Evolutionary conservation across 345 rosid species (phyloP), one percentile per base, ranked within the genome.

Genomic region (Brassica nigra): DNA sequence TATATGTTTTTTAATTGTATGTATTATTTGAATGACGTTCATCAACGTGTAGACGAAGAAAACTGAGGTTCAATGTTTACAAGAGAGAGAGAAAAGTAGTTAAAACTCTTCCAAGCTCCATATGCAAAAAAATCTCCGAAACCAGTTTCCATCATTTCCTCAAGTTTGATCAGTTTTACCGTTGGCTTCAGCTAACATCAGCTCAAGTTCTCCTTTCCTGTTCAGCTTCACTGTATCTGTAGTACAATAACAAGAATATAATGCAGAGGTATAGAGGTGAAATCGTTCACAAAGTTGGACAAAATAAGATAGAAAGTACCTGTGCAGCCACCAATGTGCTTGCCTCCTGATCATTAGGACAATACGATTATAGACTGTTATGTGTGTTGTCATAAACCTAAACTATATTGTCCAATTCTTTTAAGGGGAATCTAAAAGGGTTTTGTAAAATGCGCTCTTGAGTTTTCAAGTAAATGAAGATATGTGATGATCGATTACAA

Each of bases 291-390:
- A 18, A 18, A 18, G 18, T 18, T 18, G 18, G 18, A 18, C 18
- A 18, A 0, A 18, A 18, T 18, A 18, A 57, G 58, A 65, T 20
- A 33, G 47, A 49, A 29, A 27, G 70, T 87, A 93, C 99, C 99
- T 88, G 98, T 83, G 83, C 96, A 95, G 68, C 99, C 98, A 14
- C 99, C 98, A 16, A 95, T 85, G 82, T 93, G 99, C 73, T 90
- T 88, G 37, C 96, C 97, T 42, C 99, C 99, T 95, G 92, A n/a
- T 77, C 70, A 85, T 55, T 55, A 57, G 30, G 65, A 18, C 18
- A 18, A 18, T 18, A 18, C 18, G 18, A 18, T 18, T 18, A 18
- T 18, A 18, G 18, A 18, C 18, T 18, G 18, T 18, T 18, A 18
- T 18, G 18, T 18, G 18, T 18, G 4, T 71, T 70, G 76, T 57